Conservation (phyloP, 495 filamentous ascomycete genomes). For the Xylaria castorea region DNA sequence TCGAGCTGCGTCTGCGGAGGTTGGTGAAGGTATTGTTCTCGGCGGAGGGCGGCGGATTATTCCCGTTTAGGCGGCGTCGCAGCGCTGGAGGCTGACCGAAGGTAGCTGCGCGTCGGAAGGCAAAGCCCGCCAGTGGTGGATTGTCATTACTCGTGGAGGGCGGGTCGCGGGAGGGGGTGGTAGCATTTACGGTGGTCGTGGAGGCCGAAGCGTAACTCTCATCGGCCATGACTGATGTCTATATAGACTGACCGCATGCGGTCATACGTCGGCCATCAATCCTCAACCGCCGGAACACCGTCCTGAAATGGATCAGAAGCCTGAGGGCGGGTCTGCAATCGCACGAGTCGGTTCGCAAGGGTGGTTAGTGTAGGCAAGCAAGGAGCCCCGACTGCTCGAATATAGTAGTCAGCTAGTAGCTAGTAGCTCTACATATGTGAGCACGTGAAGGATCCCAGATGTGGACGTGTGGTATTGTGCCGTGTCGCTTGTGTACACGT, state of each 20-base stretch:
- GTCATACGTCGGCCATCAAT: slow-evolving; percentile 17
- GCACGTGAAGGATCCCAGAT: slow-evolving; percentile 2
- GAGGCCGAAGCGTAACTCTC: slow-evolving; percentile 32
- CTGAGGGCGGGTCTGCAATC: not conserved
- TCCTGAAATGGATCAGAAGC: not conserved
- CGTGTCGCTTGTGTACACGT: not conserved
- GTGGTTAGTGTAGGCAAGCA: not conserved
- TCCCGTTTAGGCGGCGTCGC: slow-evolving; percentile 32
- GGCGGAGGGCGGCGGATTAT: slow-evolving; percentile 28
- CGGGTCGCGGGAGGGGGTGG: not conserved
- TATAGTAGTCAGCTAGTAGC: no score
- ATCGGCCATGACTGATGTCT: slow-evolving; percentile 37
- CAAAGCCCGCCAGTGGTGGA: slow-evolving; percentile 33
- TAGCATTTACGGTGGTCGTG: slow-evolving; percentile 32
- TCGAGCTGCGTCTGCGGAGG: slow-evolving; percentile 71
- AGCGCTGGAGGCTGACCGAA: slow-evolving; percentile 41
- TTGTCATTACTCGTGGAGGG: slow-evolving; percentile 11
- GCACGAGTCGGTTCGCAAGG: not conserved
- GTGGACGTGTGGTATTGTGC: not conserved
- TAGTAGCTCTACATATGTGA: slow-evolving; percentile 6
- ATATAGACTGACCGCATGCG: slow-evolving; percentile 25
- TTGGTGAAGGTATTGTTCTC: slow-evolving; percentile 37
- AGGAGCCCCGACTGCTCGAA: not conserved
- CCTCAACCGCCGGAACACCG: not conserved
- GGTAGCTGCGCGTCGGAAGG: slow-evolving; percentile 44